Base-by-base conservation (phyloP, 2,329 filamentous ascomycete species). In the Paraphoma chrysanthemicola region DNA sequence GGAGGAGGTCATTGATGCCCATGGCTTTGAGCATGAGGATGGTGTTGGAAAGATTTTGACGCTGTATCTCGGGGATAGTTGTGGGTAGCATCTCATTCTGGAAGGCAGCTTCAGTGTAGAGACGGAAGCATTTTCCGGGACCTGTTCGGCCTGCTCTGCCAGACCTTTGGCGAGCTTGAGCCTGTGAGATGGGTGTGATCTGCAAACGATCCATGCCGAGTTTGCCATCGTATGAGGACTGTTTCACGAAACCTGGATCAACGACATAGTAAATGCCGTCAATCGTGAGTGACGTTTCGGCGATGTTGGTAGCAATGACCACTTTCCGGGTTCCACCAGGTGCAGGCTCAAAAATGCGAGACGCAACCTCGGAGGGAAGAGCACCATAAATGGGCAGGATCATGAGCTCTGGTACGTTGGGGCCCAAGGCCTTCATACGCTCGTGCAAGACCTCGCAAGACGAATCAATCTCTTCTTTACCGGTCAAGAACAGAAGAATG, bases 1-100 rank as follows among this genome's bases (percentile, higher is more conserved):
- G 93, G 11, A 99, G 84, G 1, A 99, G 82, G 72, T 99, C 95
- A 72, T 99, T 98, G 77, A 99, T 98, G 3, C 96, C 95, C 93
- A 99, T 98, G 0, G 95, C 95, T 75, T 99, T 99, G 48, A 99
- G 85, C 91, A 97, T 97, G 45, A 99, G 84, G 75, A 99, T 98
- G 0, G 94, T 97, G 66, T 91, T 89, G 0, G 92, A 91, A 51
- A 99, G 74, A 69, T 99, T 99, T 75, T 97, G 92, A 1, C 95
- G 86, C 73, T 99, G 95, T 49, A 99, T 99, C 69, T 98, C 95
- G 0, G 95, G 95, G 30, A 98, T 96, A 0, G 93, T 93, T 0
- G 93, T 97, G 0, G 95, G 94, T 56, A 98, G 80, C 93, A 99
- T 97, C 77, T 99, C 96, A 0, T 91, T 93, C 73, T 98, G 92